A percentile compares a stretch with the other conserved stretches of the same genome.
Conservation (phyloP, 805 yeast genomes). For the Yamadazyma akitaensis region DNA sequence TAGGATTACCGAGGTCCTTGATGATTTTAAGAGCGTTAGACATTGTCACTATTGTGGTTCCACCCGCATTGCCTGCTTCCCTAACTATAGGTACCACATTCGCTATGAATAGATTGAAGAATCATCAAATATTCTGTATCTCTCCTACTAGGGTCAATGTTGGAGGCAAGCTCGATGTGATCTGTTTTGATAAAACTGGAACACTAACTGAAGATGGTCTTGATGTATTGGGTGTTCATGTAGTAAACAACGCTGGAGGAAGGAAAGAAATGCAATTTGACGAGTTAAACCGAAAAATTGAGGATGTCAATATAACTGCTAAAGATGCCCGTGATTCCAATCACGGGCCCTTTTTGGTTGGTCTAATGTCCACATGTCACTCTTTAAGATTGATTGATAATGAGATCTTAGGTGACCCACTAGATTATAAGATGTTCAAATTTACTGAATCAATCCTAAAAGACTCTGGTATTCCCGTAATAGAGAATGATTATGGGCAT, state of each 20-base stretch:
- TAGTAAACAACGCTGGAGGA: slow-evolving; percentile 39
- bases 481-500: slow-evolving; percentile 16
- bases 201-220: slow-evolving; percentile 96
- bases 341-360: slow-evolving; percentile 30
- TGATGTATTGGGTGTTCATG: slow-evolving; percentile 66
- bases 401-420: slow-evolving; percentile 87
- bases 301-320: slow-evolving; percentile 7
- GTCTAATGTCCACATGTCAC: slow-evolving; percentile 75
- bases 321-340: slow-evolving; percentile 23
- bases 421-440: slow-evolving; percentile 90
- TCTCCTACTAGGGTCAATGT: slow-evolving; percentile 92
- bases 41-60: slow-evolving; percentile 93
- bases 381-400: slow-evolving; percentile 76
- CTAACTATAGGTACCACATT: slow-evolving; percentile 94
- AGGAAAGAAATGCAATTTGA: slow-evolving; percentile 38
- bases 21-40: slow-evolving; percentile 90
- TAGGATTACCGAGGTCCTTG: slow-evolving; percentile 65
- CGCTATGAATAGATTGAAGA: slow-evolving; percentile 73
- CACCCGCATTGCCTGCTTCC: slow-evolving; percentile 98
- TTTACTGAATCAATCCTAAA: slow-evolving; percentile 75
- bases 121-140: slow-evolving; percentile 72
- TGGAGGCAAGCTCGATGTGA: slow-evolving; percentile 89
- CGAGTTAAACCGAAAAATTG: slow-evolving; percentile 17
- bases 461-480: slow-evolving; percentile 14
- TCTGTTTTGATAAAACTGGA: slow-evolving; percentile 96